phyloP scores from a whole-genome alignment of 495 filamentous ascomycete species.

The Baudoinia panamericana region DNA sequence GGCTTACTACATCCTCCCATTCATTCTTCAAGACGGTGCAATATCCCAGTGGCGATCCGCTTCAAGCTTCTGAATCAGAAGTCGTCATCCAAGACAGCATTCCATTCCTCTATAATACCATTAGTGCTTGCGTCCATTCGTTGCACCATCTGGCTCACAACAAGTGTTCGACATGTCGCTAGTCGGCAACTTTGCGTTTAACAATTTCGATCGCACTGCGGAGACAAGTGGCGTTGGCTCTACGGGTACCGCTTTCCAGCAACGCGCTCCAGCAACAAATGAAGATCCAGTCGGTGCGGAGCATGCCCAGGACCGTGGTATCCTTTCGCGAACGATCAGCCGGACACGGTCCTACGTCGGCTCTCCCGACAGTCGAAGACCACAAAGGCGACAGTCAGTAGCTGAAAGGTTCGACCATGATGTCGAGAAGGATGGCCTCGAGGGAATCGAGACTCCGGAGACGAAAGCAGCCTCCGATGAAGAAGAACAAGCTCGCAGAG shows the following conservation, averaged over 20 bases:
- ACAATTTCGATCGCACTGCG: slow-evolving; percentile 18
- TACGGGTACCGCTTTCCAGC: neutral
- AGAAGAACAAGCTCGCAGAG: slow-evolving; percentile 23
- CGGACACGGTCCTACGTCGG: neutral
- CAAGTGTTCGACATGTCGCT: slow-evolving; percentile 14
- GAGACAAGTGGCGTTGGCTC: slow-evolving; percentile 6
- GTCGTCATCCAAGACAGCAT: too few relatives aligned
- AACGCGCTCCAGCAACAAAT: neutral
- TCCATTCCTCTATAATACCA: too few relatives aligned
- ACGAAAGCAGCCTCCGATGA: slow-evolving; percentile 18
- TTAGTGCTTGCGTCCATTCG: too few relatives aligned
- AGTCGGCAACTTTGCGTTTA: slow-evolving; percentile 22
- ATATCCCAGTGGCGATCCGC: too few relatives aligned
- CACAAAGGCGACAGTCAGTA: too few relatives aligned
- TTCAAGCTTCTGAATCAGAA: too few relatives aligned
- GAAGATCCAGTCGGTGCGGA: slow-evolving; percentile 4
- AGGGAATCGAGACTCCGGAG: slow-evolving; percentile 5
- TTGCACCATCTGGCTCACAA: too few relatives aligned
- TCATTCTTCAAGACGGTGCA: too few relatives aligned
- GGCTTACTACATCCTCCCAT: too few relatives aligned
- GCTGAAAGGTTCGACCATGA: too few relatives aligned
- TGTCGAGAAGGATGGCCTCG: slow-evolving; percentile 15
- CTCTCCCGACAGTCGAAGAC: neutral
- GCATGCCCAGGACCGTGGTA: slow-evolving; percentile 2
- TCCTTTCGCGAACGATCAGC: neutral